Evolutionary conservation across 805 yeast species (phyloP), one percentile per base, ranked within the genome.

Genomic region (Candida ortonii): DNA sequence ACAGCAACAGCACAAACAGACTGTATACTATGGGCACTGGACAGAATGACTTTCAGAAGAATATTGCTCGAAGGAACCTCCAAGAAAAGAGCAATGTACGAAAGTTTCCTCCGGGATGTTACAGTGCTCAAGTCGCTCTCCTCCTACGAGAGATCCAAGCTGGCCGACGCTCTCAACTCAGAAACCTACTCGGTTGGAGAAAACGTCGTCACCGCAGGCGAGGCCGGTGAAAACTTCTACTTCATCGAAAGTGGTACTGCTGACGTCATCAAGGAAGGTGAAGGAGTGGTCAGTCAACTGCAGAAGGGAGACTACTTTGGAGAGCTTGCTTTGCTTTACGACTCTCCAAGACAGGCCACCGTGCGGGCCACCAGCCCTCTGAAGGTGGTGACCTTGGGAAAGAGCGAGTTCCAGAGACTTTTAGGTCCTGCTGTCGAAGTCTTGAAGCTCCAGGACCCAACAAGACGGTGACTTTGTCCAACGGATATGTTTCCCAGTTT

Each of bases 371-470:
- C 71, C 12, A 73, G 81, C 32, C 69, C 70, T 25, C 79, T 93
- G 18, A 84, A 84, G 52, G 95, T 89, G 24, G 97, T 94, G n/a
- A 82, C 93, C 3, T 71, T 93, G 50, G 95, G 86, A 43, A 87
- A 90, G 65, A 75, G 83, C 43, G 97, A 96, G 1, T 93, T 93
- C 68, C 89, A 87, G 63, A 78, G 97, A 62, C 71, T 93, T 49
- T 71, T 93, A 44, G 98, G 98, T 3, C 96, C 96, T 22, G 96
- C 88, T 2, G 95, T 88, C 15, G 95, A 84, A 38, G 87, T 85
- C 26, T 73, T 89, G 55, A 83, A 84, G 61, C 67, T 80, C 40
- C 87, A 86, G 53, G 96, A 87, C 61, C 97, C 97, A 34, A 83
- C 87, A 17, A 61, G 56, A 38, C 46, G 47, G 26, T 42, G 39